Conservation (phyloP, 2,329 filamentous ascomycete species). For the Pyrenophora graminea region DNA sequence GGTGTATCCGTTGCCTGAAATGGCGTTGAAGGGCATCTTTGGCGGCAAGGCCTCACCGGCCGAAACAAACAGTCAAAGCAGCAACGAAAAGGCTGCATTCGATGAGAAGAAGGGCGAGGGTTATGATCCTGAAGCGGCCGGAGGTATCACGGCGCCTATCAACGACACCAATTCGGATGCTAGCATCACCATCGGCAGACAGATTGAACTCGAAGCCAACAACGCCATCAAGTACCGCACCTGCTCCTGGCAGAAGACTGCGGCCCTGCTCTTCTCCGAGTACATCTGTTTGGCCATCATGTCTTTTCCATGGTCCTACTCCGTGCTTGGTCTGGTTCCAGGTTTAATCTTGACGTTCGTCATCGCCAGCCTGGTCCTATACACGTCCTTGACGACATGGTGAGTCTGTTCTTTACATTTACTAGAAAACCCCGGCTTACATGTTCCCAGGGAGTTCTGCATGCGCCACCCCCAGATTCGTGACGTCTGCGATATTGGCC, state of each 20-base stretch:
- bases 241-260: constrained; percentile 95
- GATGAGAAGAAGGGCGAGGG: constrained; percentile 32
- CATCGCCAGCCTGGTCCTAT: constrained; percentile 77
- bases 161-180: constrained; percentile 44
- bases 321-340: constrained; percentile 81
- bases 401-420: constrained; percentile 40
- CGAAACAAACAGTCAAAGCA: constrained; percentile 20
- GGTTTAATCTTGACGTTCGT: constrained; percentile 82
- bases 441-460: constrained; percentile 76
- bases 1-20: constrained; percentile 55
- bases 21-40: constrained; percentile 52
- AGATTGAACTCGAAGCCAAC: constrained; percentile 75
- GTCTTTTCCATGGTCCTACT: constrained; percentile 95
- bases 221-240: constrained; percentile 89
- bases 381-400: constrained; percentile 74
- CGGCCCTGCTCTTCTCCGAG: constrained; percentile 87
- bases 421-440: constrained; percentile 8
- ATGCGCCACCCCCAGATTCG: constrained; percentile 86
- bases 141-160: constrained; percentile 45
- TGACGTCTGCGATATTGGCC: constrained; percentile 93
- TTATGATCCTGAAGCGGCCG: constrained; percentile 38
- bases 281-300: constrained; percentile 94
- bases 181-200: constrained; percentile 60
- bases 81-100: constrained; percentile 20
- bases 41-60: constrained; percentile 25